Base-by-base conservation (phyloP, 257 asterid species). In the Penstemon barbatus region DNA sequence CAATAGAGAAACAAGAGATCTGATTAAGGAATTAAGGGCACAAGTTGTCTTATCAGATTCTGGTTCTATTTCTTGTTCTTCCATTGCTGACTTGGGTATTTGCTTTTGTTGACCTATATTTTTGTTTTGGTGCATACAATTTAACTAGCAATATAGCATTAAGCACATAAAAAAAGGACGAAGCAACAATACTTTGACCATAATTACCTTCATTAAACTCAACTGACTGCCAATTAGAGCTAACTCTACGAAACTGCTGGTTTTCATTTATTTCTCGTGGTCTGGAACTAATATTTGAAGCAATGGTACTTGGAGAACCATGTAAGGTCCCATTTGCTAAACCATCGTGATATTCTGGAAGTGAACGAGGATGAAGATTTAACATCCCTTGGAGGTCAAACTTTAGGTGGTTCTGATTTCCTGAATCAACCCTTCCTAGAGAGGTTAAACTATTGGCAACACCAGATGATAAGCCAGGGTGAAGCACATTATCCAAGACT, bases 291-390 rank as follows among this genome's bases (percentile, higher is more conserved):
- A 86, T 75, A 76, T 73, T 85, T 63, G 89, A 77, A 81, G 91
- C 78, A 54, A 85, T 81, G 72, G 75, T 80, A 58, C 89, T 81
- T 12, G 96, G 88, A 53, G 99, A 87, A 74, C 83, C 89, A 69
- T 81, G 79, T 46, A 88, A 78, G 71, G 54, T 79, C 68, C 90
- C 91, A 81, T 78, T 82, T 73, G 87, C 69, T 70, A 86, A 73
- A 63, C 90, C 85, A 81, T 85, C 91, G 63, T 85, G 86, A 79
- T 80, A 87, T 36, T 93, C 95, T 66, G 96, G 93, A 71, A 86
- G 89, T 18, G 97, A 86, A 75, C 85, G 94, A 72, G 96, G 91
- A 71, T 81, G 94, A 65, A 75, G 75, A 85, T 79, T 87, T 49
- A 89, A 55, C 43, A 75, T 7, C 60, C 92, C 81, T 59, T 77